Percentiles rank a stretch among this genome's conserved stretches.
Evolutionary conservation across 1,284 basidiomycete species (phyloP).

Genomic region (Clitocybe nebularis): DNA sequence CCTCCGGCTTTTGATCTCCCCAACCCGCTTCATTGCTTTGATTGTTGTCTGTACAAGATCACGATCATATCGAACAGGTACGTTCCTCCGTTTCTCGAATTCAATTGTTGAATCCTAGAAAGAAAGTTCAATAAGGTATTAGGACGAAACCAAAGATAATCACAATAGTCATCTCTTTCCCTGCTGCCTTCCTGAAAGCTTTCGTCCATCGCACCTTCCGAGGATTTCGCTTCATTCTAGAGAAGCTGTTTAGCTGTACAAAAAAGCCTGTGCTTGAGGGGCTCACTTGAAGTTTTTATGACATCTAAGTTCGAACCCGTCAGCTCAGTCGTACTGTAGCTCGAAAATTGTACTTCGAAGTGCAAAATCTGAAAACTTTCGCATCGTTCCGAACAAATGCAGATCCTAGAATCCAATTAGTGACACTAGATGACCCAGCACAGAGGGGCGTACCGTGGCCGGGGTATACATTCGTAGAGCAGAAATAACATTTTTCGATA

Average conservation of each 20-base stretch:
- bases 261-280: conserved; percentile 1
- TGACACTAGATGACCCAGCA: conserved; percentile 3
- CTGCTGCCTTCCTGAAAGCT: conserved; percentile 97
- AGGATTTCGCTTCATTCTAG: conserved; percentile 98
- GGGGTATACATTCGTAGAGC: conserved; percentile 92
- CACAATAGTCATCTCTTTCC: conserved; percentile 99
- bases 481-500: conserved; percentile 90
- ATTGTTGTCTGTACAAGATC: conserved; percentile 93
- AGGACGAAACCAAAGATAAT: conserved; percentile 26
- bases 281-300: conserved; percentile 96
- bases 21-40: conserved; percentile 94
- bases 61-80: conserved; percentile 97
- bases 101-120: conserved; percentile 94
- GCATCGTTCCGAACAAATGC: conserved; percentile 97
- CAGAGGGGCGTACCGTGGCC: conserved; percentile 69
- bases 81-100: conserved; percentile 98
- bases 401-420: conserved; percentile 47
- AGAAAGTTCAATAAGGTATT: conserved; percentile 6
- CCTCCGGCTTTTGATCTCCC: conserved; percentile 88
- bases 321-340: too few relatives aligned
- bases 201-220: conserved; percentile 99
- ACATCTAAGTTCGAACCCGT: conserved; percentile 71
- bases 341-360: conserved; percentile 93
- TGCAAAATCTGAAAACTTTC: conserved; percentile 95
- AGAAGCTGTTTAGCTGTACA: not conserved